Base-by-base conservation (phyloP, 306 rosid species). In the Trifolium pratense region DNA sequence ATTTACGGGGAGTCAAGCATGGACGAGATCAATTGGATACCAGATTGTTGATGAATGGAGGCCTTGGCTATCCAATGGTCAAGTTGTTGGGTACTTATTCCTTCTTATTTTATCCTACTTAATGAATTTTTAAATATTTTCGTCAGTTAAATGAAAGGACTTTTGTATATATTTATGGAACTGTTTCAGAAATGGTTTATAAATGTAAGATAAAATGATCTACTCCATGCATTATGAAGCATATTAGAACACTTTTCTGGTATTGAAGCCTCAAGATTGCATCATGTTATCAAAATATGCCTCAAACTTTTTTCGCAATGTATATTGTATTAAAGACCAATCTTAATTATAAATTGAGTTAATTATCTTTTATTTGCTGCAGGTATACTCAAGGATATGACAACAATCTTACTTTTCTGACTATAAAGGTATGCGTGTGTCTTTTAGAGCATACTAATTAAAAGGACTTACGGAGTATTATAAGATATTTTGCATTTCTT, bases 11-110 rank as follows among this genome's bases (percentile, higher is more conserved):
- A 85, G 84, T 39, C 58, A 89, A 84, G 92, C 97, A 1, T 93
- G 98, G 97, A 91, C 97, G 3, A 86, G 84, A 85, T 89, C 97
- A 20, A 0, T 93, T 1, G 97, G 96, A 61, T 91, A 91, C 84
- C 83, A 86, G 76, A 74, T 89, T 70, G 70, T 84, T 55, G 94
- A 91, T 58, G 91, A 88, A 68, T 93, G 97, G 98, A 91, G 98
- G 74, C 80, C 98, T 57, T 93, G 98, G 98, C 25, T 9, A 29
- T 91, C 87, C 70, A 76, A 91, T n/a, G 80, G 59, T 58, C 97
- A 93, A 91, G 80, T 91, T 67, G 96, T 85, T 7, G 98, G 98
- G 98, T 91, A 89, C 51, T 15, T 76, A 40, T 23, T 76, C 68
- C 34, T 21, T 32, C 51, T 75, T 51, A 51, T 20, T 20, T 29